Evolutionary conservation across 2,329 filamentous ascomycete genomes (phyloP).

Genomic region (Botryotinia convoluta): DNA sequence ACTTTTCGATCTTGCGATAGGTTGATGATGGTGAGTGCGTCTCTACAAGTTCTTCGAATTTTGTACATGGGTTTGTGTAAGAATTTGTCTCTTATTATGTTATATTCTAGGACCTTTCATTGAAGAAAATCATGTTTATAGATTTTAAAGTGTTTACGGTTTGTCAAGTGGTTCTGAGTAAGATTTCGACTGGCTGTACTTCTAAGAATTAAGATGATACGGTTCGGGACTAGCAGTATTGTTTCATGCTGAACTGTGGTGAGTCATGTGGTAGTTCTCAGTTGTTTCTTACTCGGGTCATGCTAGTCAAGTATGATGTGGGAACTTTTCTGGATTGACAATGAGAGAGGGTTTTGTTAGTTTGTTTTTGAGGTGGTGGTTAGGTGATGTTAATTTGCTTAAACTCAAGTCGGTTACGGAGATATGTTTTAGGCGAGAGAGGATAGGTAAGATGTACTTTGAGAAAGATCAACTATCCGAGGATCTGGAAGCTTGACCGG

Average conservation of each 20-base stretch:
- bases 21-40: not conserved
- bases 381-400: not conserved
- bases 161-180: accelerated
- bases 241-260: not conserved
- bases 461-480: accelerated
- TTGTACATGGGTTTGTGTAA: not conserved
- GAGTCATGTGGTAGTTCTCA: not conserved
- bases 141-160: not conserved
- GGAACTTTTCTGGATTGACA: accelerated
- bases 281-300: not conserved
- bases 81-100: not conserved
- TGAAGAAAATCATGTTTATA: not conserved
- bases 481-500: no score
- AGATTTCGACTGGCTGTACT: not conserved
- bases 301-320: not conserved
- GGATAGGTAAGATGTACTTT: accelerated
- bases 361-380: not conserved
- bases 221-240: not conserved
- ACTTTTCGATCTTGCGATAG: no score
- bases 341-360: not conserved
- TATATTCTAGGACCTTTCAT: not conserved
- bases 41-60: not conserved
- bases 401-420: accelerated
- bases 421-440: not conserved
- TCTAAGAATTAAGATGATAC: not conserved